Base-by-base conservation (phyloP, 139 green algal species). In the Closterium sp. region DNA sequence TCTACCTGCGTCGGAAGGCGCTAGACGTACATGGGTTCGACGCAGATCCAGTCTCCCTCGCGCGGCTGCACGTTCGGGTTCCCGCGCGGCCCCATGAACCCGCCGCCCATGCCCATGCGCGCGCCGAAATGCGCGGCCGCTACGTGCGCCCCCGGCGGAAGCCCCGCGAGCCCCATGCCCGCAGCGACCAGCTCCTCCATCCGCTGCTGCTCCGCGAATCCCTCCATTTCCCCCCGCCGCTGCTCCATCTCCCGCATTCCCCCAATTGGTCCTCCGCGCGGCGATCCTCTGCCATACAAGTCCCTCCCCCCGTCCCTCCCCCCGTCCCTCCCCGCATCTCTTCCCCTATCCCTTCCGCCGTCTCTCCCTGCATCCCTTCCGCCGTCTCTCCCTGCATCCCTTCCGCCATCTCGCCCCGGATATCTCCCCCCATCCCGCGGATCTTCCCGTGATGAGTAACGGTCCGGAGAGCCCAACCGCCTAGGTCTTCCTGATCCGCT, bases 31-130 rank as follows among this genome's bases (percentile, higher is more conserved):
- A 88, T 93, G 24, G 91, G 88, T 29, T 92, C 88, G 34, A 89
- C 17, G 84, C 91, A 93, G 50, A 93, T 93, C 91, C 91, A 93
- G 89, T 93, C 91, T 34, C 91, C 91, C 73, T 93, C 91, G 34
- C 91, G 87, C 24, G 91, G 91, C 38, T 38, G 42, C 34, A 93
- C 91, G 45, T 93, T 93, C 22, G 91, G 91, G 34, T 93, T 93
- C 62, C 62, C 62, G 17, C 62, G 62, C 9, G 62, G 62, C 13
- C 17, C 62, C 62, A 79, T 22, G 62, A 79, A 79, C 62, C 62
- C 62, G 24, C 62, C 62, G 62, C 62, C 62, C 62, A 79, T 79
- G 62, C 62, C 62, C 62, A 79, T 79, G 62, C 62, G 62, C 62
- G 62, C 62, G 62, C 62, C 62, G 62, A 79, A 79, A 79, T 79